These are phyloP conservation scores for Sordaria brevicollis DNA, from an alignment of 495 filamentous ascomycete genomes.

Conservation along the genomic window DNA sequence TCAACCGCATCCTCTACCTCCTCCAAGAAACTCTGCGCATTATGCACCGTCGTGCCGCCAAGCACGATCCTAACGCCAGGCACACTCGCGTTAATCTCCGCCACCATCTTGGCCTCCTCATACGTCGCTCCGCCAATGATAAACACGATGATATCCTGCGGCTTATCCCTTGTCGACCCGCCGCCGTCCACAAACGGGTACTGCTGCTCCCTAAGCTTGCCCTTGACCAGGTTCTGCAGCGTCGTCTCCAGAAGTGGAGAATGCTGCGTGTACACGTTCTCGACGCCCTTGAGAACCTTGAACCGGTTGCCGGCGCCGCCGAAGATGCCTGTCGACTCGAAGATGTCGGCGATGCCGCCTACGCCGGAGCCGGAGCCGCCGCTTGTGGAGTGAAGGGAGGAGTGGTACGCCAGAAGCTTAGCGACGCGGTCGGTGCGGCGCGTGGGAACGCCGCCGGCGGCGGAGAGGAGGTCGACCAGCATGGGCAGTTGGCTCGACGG, in stretches of 20 bases:
- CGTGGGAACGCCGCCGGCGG: slow-evolving; percentile 62
- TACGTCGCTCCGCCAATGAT: slow-evolving; percentile 89
- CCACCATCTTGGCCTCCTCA: slow-evolving; percentile 91
- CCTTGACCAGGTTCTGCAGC: slow-evolving; percentile 85
- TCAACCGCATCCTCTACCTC: slow-evolving; percentile 71
- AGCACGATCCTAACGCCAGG: slow-evolving; percentile 84
- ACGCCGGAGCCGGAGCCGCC: slow-evolving; percentile 26
- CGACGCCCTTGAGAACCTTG: slow-evolving; percentile 91
- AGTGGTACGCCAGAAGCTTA: slow-evolving; percentile 71
- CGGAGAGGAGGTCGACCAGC: slow-evolving; percentile 74
- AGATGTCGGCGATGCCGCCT: slow-evolving; percentile 71
- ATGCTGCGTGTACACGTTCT: slow-evolving; percentile 98
- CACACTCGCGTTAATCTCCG: slow-evolving; percentile 80
- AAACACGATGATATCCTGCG: slow-evolving; percentile 92
- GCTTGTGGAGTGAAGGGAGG: slow-evolving; percentile 65
- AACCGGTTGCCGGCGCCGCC: slow-evolving; percentile 80
- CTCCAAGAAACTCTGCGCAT: slow-evolving; percentile 77
- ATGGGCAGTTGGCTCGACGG: slow-evolving; percentile 68
- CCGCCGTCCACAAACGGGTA: slow-evolving; percentile 90
- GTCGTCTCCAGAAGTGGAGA: slow-evolving; percentile 80
- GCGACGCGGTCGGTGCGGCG: slow-evolving; percentile 62
- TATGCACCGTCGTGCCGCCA: slow-evolving; percentile 75
- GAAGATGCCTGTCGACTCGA: slow-evolving; percentile 86
- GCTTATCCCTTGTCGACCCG: slow-evolving; percentile 77
- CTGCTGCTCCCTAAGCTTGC: slow-evolving; percentile 67